Base-by-base conservation (phyloP, 352 stramenopile genomes). In the Pythium brassicae region DNA sequence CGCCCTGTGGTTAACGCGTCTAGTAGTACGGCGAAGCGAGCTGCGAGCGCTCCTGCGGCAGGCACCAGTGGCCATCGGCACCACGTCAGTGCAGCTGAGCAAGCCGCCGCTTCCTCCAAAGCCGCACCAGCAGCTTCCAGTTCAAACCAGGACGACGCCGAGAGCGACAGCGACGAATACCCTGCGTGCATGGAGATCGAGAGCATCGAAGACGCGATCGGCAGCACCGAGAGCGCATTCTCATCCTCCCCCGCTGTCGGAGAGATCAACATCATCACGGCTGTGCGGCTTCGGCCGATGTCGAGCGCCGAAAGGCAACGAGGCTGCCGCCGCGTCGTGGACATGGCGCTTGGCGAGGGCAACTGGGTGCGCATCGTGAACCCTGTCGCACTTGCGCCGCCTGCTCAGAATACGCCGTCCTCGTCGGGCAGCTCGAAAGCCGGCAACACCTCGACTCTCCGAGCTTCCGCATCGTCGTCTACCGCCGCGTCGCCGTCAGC, bases 261-360 rank as follows among this genome's bases (percentile, higher is more conserved):
- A 1, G 50, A 79, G 27, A 67, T 77, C 54, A 58, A 74, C 25
- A 83, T 87, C 39, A 82, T 91, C 53, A 93, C 80, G 0, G 78
- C 83, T 12, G 69, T 89, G n/a, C 74, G 80, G 2, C 69, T 93
- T 27, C 83, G 83, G 10, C 83, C 83, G 0, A 89, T 92, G 79
- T 74, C 83, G 3, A 52, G 59, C 8, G 73, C 69, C 0, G 83
- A 92, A 62, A 76, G 77, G 39, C 86, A 87, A 44, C 64, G 59
- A 6, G 81, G 77, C 11, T 86, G 71, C 55, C 75, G 75, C 0
- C 43, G 65, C 2, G 76, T 93, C 45, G 68, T 91, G 12, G 73
- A 89, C 34, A 86, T 91, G 77, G 69, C 51, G 3, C 50, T 57
- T 5, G 44, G 51, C 6, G 67, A 83, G 22, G 68, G 62, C 10